phyloP scores from a whole-genome alignment of 768 basidiomycete genomes.

The Pulveroboletus sp. region DNA sequence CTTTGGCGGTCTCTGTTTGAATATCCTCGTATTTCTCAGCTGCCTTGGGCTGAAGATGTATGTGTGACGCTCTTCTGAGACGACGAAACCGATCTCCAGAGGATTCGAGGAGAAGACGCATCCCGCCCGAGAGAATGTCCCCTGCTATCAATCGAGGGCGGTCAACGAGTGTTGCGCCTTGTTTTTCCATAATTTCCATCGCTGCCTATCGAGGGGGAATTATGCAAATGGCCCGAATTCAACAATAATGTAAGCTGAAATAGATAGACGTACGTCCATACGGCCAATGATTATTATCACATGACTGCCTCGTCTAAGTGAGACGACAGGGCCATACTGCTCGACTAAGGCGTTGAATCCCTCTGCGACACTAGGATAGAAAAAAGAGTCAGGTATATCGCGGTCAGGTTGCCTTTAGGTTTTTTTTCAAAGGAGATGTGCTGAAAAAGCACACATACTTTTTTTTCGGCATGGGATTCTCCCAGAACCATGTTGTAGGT shows the following conservation, averaged over 20 bases:
- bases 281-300: slow-evolving; percentile 31
- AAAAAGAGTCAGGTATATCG: too few species aligned
- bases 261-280: too few species aligned
- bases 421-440: too few species aligned
- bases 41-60: slow-evolving; percentile 54
- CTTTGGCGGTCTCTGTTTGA: slow-evolving; percentile 38
- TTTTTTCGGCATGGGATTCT: too few species aligned
- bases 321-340: slow-evolving; percentile 59
- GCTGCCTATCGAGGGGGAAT: slow-evolving; percentile 43
- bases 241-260: too few species aligned
- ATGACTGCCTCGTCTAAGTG: slow-evolving; percentile 45
- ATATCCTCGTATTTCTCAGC: slow-evolving; percentile 47
- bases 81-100: slow-evolving; percentile 60
- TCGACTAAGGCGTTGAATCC: too few species aligned
- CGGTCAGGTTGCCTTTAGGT: too few species aligned
- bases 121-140: slow-evolving; percentile 56
- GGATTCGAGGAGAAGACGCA: slow-evolving; percentile 53
- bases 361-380: too few species aligned
- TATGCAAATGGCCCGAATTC: slow-evolving; percentile 15
- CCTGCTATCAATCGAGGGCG: slow-evolving; percentile 54
- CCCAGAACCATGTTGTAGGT: too few species aligned
- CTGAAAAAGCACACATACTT: too few species aligned
- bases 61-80: slow-evolving; percentile 60
- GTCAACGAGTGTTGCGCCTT: slow-evolving; percentile 54
- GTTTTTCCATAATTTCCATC: slow-evolving; percentile 66